Percentiles rank a stretch among this genome's conserved stretches.
phyloP scores from a whole-genome alignment of 371 early-diverging fungal species.

The Parasitella parasitica region DNA sequence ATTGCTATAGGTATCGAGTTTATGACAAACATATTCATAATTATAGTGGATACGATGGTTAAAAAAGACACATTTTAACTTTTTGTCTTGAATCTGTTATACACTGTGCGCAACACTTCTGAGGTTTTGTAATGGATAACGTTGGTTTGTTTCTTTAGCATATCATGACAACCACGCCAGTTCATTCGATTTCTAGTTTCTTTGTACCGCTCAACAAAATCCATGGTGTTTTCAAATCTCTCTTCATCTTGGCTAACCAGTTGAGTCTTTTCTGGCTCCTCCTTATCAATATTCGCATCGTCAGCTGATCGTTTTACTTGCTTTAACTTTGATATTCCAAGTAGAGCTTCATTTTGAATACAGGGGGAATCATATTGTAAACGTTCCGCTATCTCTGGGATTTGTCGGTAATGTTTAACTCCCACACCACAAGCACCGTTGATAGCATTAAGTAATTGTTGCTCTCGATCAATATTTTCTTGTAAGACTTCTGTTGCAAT shows the following conservation, averaged over 20 bases:
- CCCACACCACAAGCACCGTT: slow-evolving; percentile 15
- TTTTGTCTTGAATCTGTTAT: slow-evolving; percentile 15
- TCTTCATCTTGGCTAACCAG: slow-evolving; percentile 16
- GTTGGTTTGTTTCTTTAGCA: slow-evolving; percentile 11
- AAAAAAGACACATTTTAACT: slow-evolving; percentile 18
- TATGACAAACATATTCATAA: slow-evolving; percentile 14
- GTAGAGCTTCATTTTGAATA: slow-evolving; percentile 12
- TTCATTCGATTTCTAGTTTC: slow-evolving; percentile 16
- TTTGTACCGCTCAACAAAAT: slow-evolving; percentile 12
- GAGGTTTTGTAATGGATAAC: slow-evolving; percentile 15
- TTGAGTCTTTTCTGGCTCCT: slow-evolving; percentile 10
- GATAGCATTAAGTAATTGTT: slow-evolving; percentile 11
- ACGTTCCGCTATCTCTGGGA: slow-evolving; percentile 11
- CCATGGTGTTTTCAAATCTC: slow-evolving; percentile 13
- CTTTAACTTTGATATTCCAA: slow-evolving; percentile 11
- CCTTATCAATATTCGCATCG: slow-evolving; percentile 7
- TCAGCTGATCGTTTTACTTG: slow-evolving; percentile 10
- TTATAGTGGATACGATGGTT: slow-evolving; percentile 14
- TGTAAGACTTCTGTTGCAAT: slow-evolving; percentile 11
- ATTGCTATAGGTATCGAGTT: slow-evolving; percentile 11
- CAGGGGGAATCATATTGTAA: slow-evolving; percentile 12
- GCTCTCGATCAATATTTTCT: slow-evolving; percentile 14
- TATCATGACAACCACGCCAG: slow-evolving; percentile 16
- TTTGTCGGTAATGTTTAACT: slow-evolving; percentile 11
- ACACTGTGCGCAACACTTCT: slow-evolving; percentile 13